These are phyloP conservation scores for Diaporthe velutina DNA, from an alignment of 2,329 filamentous ascomycete species.

Conservation along the genomic window DNA sequence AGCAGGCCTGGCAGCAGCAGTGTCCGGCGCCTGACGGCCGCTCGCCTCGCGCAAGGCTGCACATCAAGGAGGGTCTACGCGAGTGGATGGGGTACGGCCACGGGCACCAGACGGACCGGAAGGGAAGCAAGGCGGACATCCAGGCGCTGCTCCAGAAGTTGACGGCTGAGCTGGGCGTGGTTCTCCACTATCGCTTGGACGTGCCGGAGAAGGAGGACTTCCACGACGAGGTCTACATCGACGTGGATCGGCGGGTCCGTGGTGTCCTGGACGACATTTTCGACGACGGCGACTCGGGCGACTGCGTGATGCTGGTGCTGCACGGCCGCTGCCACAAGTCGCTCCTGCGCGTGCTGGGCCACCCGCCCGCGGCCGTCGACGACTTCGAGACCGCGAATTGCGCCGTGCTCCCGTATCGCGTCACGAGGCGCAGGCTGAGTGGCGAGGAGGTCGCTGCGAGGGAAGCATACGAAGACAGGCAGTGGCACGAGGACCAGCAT, in stretches of 20 bases:
- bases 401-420: slow-evolving; percentile 33
- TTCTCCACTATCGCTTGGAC: background rate
- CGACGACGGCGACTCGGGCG: background rate
- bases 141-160: background rate
- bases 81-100: slow-evolving; percentile 39
- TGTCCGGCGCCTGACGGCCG: background rate
- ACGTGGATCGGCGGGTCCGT: slow-evolving; percentile 35
- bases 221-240: slow-evolving; percentile 31
- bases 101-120: slow-evolving; percentile 32
- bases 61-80: slow-evolving; percentile 36
- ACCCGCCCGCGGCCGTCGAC: slow-evolving; percentile 13
- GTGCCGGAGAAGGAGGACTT: background rate
- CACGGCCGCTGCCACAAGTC: slow-evolving; percentile 38
- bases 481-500: background rate
- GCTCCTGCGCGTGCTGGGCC: slow-evolving; percentile 35
- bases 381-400: slow-evolving; percentile 29
- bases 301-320: slow-evolving; percentile 34
- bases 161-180: background rate
- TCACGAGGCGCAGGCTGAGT: slow-evolving; percentile 7
- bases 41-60: background rate
- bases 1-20: background rate
- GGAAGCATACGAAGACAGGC: background rate
- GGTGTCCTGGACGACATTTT: slow-evolving; percentile 35
- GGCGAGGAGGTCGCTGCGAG: background rate
- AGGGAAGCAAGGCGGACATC: background rate